A percentile compares a stretch with the other conserved stretches of the same genome.
phyloP scores from a whole-genome alignment of 2,329 filamentous ascomycete species.

The Cladosporium oxysporum region DNA sequence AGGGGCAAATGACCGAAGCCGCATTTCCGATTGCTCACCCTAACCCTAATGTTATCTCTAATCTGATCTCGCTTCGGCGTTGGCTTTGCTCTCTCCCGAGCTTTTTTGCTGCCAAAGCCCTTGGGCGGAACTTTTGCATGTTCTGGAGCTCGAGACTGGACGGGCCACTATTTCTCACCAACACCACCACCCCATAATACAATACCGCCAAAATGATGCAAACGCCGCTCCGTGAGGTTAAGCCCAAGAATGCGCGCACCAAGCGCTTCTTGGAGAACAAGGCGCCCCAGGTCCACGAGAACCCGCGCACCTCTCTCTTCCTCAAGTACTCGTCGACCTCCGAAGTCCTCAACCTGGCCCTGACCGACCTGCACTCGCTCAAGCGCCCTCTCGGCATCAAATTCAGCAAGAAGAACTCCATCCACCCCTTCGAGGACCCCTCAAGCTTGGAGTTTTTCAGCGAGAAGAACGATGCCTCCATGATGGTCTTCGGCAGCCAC shows the following conservation, averaged over 20 bases:
- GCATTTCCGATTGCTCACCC: background rate
- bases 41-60: background rate
- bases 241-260: slow-evolving; percentile 76
- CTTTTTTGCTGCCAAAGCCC: background rate
- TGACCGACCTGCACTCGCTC: slow-evolving; percentile 81
- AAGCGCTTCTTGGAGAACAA: slow-evolving; percentile 94
- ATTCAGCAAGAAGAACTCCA: slow-evolving; percentile 95
- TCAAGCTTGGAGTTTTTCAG: slow-evolving; percentile 91
- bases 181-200: background rate
- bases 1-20: background rate
- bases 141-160: background rate
- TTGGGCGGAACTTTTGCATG: slow-evolving; percentile 6
- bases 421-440: slow-evolving; percentile 91
- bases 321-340: slow-evolving; percentile 85
- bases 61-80: slow-evolving; percentile 7
- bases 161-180: background rate
- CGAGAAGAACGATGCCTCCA: slow-evolving; percentile 89
- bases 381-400: slow-evolving; percentile 83
- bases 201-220: slow-evolving; percentile 29
- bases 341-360: slow-evolving; percentile 76
- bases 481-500: slow-evolving; percentile 80
- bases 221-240: slow-evolving; percentile 59
- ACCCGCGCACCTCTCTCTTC: slow-evolving; percentile 86
- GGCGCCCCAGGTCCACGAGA: slow-evolving; percentile 85
- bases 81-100: slow-evolving; percentile 1